Evolutionary conservation across 495 filamentous ascomycete species (phyloP).

Genomic region (Penicillium alfredii): DNA sequence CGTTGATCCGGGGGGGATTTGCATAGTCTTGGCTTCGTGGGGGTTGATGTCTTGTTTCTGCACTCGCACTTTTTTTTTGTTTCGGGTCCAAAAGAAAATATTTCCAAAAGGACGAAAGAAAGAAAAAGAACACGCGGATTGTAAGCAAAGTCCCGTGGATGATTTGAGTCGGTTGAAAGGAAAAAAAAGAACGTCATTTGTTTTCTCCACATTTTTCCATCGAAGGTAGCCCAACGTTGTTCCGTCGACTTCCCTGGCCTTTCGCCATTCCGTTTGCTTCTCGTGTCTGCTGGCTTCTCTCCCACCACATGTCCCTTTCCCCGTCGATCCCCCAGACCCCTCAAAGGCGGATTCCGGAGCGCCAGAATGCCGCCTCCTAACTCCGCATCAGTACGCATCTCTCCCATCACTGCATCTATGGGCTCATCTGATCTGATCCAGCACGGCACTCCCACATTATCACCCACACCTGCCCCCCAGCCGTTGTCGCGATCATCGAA

Average conservation of each 20-base stretch:
- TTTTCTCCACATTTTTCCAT: constrained; percentile 13
- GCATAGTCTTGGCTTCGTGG: too few relatives aligned
- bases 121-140: background rate
- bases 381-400: constrained; percentile 20
- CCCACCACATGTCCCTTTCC: constrained; percentile 2
- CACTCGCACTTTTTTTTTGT: too few relatives aligned
- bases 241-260: background rate
- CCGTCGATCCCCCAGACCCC: constrained; percentile 11
- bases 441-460: constrained; percentile 30
- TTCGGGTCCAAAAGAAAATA: too few relatives aligned
- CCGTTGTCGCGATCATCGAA: constrained; percentile 31
- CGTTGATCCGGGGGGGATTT: too few relatives aligned
- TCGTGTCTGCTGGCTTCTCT: background rate
- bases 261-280: background rate
- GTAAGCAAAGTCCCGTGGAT: too few relatives aligned
- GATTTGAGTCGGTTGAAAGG: constrained; percentile 2
- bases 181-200: constrained; percentile 7
- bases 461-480: constrained; percentile 23
- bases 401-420: background rate
- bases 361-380: constrained; percentile 28
- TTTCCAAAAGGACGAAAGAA: too few relatives aligned
- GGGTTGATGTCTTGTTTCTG: too few relatives aligned
- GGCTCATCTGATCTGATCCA: constrained; percentile 1
- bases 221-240: background rate
- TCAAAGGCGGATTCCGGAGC: constrained; percentile 17